Percentiles rank a stretch among this genome's conserved stretches.
These are phyloP conservation scores for Magnusiomyces magnusii DNA, from an alignment of 1,139 yeast genomes.

Conservation along the genomic window DNA sequence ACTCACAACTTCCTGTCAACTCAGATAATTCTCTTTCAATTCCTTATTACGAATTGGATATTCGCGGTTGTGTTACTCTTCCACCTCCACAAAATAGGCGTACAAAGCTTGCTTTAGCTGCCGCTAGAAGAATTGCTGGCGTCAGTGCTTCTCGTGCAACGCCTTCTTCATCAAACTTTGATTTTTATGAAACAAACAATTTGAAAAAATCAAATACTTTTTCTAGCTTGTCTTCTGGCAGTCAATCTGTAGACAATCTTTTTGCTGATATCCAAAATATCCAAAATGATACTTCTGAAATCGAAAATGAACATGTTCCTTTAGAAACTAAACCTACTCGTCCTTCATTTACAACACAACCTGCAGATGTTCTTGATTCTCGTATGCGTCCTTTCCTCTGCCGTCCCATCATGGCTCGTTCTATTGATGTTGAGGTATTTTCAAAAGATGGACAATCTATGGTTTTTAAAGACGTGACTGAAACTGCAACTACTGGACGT, in stretches of 20 bases:
- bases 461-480: conserved; percentile 10
- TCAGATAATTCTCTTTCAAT: neutral
- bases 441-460: conserved; percentile 7
- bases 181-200: conserved; percentile 4
- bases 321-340: conserved; percentile 4
- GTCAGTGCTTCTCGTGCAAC: conserved; percentile 14
- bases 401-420: conserved; percentile 9
- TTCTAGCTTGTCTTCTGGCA: neutral
- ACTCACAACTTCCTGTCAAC: neutral
- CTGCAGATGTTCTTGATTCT: conserved; percentile 1
- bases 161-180: conserved; percentile 17
- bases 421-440: conserved; percentile 16
- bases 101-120: conserved; percentile 56
- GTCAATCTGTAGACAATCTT: neutral
- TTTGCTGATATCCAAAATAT: neutral
- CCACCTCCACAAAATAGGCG: conserved; percentile 68
- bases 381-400: conserved; percentile 23
- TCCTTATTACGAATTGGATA: conserved; percentile 42
- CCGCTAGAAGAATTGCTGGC: conserved; percentile 64
- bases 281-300: neutral
- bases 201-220: conserved; percentile 2
- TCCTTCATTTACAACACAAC: conserved; percentile 1
- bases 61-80: conserved; percentile 66
- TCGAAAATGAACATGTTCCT: neutral
- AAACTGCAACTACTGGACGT: conserved; percentile 33